Evolutionary conservation across 768 basidiomycete genomes (phyloP).

Genomic region (Lentinula boryana): DNA sequence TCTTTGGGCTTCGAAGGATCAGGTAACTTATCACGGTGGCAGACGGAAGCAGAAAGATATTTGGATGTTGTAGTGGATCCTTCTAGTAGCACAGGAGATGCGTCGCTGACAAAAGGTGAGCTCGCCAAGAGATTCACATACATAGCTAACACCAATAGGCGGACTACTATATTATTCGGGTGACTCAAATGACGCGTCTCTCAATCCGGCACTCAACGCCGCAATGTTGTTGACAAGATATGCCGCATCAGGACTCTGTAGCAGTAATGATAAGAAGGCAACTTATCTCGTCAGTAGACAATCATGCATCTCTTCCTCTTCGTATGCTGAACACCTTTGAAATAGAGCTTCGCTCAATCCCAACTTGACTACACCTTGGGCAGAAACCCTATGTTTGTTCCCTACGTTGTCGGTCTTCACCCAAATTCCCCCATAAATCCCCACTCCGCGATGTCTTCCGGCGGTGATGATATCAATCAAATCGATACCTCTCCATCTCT

Average conservation of each 20-base stretch:
- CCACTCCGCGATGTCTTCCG: conserved; percentile 85
- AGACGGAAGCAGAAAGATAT: conserved; percentile 62
- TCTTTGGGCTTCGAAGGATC: conserved; percentile 46
- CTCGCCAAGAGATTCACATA: neutral
- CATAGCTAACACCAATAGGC: conserved; percentile 34
- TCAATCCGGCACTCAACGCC: conserved; percentile 84
- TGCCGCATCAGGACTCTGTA: conserved; percentile 53
- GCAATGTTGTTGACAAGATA: conserved; percentile 82
- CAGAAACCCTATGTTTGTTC: conserved; percentile 86
- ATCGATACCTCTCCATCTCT: conserved; percentile 63
- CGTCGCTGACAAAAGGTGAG: conserved; percentile 52
- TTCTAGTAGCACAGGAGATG: conserved; percentile 36
- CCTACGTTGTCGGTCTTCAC: conserved; percentile 85
- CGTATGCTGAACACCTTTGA: neutral
- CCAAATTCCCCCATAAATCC: conserved; percentile 90
- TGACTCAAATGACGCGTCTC: conserved; percentile 71
- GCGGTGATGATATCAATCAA: conserved; percentile 61
- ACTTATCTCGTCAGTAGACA: conserved; percentile 50
- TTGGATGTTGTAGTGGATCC: conserved; percentile 65
- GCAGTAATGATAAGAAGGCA: conserved; percentile 47
- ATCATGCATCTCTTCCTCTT: conserved; percentile 5
- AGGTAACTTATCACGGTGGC: conserved; percentile 64
- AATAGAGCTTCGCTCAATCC: conserved; percentile 62
- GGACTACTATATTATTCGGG: conserved; percentile 80
- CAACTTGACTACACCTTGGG: conserved; percentile 85